phyloP scores from a whole-genome alignment of 441 rosid genomes.

The Pelargonium hybrid region DNA sequence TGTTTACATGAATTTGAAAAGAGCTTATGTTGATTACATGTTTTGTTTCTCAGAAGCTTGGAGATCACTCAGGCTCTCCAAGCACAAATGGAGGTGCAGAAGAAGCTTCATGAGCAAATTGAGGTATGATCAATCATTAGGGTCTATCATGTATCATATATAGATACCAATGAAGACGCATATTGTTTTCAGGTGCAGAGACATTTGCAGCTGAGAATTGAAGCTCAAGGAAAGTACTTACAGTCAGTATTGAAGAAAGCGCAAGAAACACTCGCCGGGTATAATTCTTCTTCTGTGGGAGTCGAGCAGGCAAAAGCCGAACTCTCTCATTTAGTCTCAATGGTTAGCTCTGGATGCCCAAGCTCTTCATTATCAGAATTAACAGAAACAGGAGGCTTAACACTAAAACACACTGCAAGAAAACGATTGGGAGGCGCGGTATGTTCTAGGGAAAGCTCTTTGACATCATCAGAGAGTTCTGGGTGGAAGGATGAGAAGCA shows the following conservation, averaged over 20 bases:
- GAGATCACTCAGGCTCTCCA: slow-evolving; percentile 73
- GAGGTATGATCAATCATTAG: slow-evolving; percentile 39
- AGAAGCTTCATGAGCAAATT: slow-evolving; percentile 82
- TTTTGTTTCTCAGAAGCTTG: slow-evolving; percentile 39
- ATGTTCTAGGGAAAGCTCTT: slow-evolving; percentile 71
- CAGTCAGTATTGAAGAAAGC: slow-evolving; percentile 76
- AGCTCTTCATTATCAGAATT: slow-evolving; percentile 62
- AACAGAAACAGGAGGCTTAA: slow-evolving; percentile 45
- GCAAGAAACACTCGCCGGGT: slow-evolving; percentile 77
- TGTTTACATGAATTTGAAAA: slow-evolving; percentile 4
- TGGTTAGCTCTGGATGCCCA: slow-evolving; percentile 46
- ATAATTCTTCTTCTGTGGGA: slow-evolving; percentile 46
- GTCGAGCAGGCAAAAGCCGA: slow-evolving; percentile 61
- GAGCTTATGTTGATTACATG: slow-evolving; percentile 4
- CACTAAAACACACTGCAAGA: slow-evolving; percentile 26
- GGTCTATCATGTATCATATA: not conserved
- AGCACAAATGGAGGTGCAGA: slow-evolving; percentile 90
- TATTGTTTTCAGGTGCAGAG: slow-evolving; percentile 68
- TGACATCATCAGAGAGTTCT: slow-evolving; percentile 77
- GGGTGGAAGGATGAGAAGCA: slow-evolving; percentile 37
- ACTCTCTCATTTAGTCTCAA: slow-evolving; percentile 57
- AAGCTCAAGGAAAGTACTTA: slow-evolving; percentile 92
- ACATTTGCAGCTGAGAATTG: slow-evolving; percentile 89
- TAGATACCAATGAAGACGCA: slow-evolving; percentile 11
- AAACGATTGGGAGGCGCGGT: slow-evolving; percentile 33